Conservation (phyloP, 345 rosid species). For the Eucalyptus virginea region DNA sequence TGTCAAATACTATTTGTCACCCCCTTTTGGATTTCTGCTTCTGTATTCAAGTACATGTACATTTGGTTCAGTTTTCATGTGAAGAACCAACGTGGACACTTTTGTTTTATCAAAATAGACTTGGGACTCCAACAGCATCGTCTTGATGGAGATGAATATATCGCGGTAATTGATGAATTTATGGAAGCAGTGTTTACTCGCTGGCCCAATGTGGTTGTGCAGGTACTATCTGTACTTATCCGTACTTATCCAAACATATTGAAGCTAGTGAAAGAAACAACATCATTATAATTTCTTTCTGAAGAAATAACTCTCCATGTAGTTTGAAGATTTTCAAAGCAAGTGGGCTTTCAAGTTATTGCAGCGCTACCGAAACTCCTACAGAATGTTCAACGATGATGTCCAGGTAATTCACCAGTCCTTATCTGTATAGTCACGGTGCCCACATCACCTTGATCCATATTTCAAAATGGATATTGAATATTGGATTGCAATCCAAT, state of each 20-base stretch:
- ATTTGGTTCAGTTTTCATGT: not conserved
- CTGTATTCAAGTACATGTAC: not conserved
- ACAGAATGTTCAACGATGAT: constrained; percentile 98
- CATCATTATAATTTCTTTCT: not conserved
- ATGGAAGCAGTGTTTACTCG: constrained; percentile 98
- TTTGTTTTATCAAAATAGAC: constrained; percentile 29
- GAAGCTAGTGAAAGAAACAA: not conserved
- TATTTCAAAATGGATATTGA: not conserved
- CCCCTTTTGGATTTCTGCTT: not conserved
- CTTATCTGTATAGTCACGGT: not conserved
- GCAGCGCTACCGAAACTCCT: constrained; percentile 72
- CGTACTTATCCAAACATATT: not conserved
- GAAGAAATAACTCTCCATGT: constrained; percentile 5
- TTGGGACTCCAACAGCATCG: constrained; percentile 92
- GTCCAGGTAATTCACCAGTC: constrained; percentile 64
- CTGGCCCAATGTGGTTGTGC: constrained; percentile 98
- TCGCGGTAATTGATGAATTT: constrained; percentile 79
- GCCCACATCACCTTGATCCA: not conserved
- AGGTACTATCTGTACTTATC: constrained; percentile 27
- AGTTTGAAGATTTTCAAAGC: constrained; percentile 99
- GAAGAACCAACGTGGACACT: not conserved
- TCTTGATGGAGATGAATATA: constrained; percentile 71
- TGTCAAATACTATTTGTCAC: not conserved
- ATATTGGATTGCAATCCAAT: not conserved
- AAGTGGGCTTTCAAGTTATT: constrained; percentile 98